A percentile compares a stretch with the other conserved stretches of the same genome.
Evolutionary conservation across 148 eudicot species (phyloP).

Genomic region (Dysphania ambrosioides): DNA sequence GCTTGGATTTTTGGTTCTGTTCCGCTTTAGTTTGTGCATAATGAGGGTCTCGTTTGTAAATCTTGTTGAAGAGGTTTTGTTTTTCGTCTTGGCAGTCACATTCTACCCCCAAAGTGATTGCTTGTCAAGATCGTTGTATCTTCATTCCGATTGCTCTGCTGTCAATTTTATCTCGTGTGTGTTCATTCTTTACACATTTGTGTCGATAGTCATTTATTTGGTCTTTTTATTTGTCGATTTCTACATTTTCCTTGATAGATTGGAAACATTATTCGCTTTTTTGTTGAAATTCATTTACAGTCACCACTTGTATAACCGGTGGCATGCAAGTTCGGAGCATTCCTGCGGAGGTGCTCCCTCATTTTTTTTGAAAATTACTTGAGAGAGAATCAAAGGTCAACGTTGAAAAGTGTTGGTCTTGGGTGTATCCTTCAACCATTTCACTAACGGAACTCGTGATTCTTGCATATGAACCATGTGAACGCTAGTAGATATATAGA

Average conservation of each 20-base stretch:
- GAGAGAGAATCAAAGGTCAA: not conserved
- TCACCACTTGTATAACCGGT: too few relatives aligned
- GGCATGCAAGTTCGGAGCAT: too few relatives aligned
- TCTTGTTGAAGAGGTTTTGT: slow-evolving; percentile 28
- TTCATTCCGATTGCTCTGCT: slow-evolving; percentile 20
- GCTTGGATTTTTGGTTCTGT: slow-evolving; percentile 14
- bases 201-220: slow-evolving; percentile 1
- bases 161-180: slow-evolving; percentile 15
- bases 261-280: not conserved
- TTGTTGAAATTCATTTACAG: too few relatives aligned
- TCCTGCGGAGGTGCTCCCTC: too few relatives aligned
- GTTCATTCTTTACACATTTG: slow-evolving; percentile 20
- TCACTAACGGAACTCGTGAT: too few relatives aligned
- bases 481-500: not conserved
- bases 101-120: slow-evolving; percentile 9
- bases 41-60: slow-evolving; percentile 27
- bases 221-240: not conserved
- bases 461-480: not conserved
- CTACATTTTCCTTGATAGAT: not conserved
- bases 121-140: slow-evolving; percentile 17
- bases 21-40: slow-evolving; percentile 29
- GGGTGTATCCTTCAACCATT: too few relatives aligned
- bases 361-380: too few relatives aligned
- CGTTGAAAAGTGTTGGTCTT: not conserved
- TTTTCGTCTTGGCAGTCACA: slow-evolving; percentile 4